Base-by-base conservation (phyloP, 805 yeast genomes). In the Yarrowia sp. region DNA sequence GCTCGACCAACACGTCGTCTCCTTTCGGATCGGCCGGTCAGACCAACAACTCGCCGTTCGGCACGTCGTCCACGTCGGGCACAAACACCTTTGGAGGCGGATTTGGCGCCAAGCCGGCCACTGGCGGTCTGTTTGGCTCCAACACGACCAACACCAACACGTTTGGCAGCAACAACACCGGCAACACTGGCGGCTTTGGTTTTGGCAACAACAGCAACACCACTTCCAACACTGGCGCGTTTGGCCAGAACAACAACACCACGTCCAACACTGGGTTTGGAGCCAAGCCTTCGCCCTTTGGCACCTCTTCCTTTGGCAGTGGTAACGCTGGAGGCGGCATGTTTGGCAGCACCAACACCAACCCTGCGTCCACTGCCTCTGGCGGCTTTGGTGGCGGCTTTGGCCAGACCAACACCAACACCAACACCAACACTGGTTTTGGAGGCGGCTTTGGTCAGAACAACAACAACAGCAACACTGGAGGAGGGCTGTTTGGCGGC, bases 391-490 rank as follows among this genome's bases (percentile, higher is more conserved):
- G 38, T 35, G 38, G 38, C 4, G 38, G 38, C 4, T 35, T 35
- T 7, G 38, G 38, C 38, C 38, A 35, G 38, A 35, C 38, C 13
- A 35, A 35, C 38, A 47, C 32, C 51, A 48, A 48, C 55, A 18
- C 55, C 35, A 5, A 44, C 38, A 68, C 70, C 44, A 71, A 71
- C 55, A 73, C 69, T 8, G 60, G 62, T 38, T 31, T 71, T 3
- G 68, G 69, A 14, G 78, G 79, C 15, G 81, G 82, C 44, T 80
- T 81, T 69, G 83, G 82, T 14, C 69, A 66, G 32, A 71, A 67
- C 48, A 69, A 58, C 68, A 14, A 44, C 36, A 48, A 58, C 55
- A 61, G 65, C 15, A 22, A 32, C 66, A 43, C 47, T 15, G 55
- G 66, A 36, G 47, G 51, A 28, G 67, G 69, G 6, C 66, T 67